Evolutionary conservation across 257 asterid genomes (phyloP).

Genomic region (Capsicum chinense): DNA sequence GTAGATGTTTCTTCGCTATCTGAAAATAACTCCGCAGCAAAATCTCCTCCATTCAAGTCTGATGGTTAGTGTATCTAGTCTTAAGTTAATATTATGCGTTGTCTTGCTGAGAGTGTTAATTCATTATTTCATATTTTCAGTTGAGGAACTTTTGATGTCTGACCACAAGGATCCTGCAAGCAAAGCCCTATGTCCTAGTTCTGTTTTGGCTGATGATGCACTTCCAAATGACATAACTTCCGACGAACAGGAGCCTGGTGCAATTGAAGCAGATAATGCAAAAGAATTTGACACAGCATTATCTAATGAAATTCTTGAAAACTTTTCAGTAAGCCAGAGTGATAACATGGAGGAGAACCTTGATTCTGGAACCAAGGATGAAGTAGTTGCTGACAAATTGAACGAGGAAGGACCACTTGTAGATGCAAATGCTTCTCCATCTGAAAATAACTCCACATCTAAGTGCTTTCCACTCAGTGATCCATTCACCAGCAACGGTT

Average conservation of each 20-base stretch:
- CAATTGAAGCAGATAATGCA: background rate
- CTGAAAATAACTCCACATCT: conserved; percentile 30
- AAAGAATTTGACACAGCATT: background rate
- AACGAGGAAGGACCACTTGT: conserved; percentile 30
- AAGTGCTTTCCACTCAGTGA: conserved; percentile 21
- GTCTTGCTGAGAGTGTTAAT: conserved; percentile 14
- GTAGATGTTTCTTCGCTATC: conserved; percentile 36
- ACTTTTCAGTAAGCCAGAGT: conserved; percentile 18
- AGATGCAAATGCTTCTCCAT: conserved; percentile 36
- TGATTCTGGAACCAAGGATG: conserved; percentile 28
- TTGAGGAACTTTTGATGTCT: conserved; percentile 8
- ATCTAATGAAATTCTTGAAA: background rate
- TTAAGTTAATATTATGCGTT: background rate
- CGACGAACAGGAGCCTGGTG: conserved; percentile 21
- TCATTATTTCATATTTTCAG: conserved; percentile 8
- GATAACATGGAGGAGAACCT: conserved; percentile 16
- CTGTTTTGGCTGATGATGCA: conserved; percentile 26
- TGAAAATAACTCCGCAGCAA: conserved; percentile 28
- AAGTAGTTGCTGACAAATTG: conserved; percentile 19
- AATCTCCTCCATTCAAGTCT: conserved; percentile 26
- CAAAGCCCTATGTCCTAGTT: conserved; percentile 1
- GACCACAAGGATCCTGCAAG: background rate
- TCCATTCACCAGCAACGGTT: conserved; percentile 40
- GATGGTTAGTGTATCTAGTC: conserved; percentile 37
- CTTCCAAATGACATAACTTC: background rate